Conservation (phyloP, 2,329 filamentous ascomycete species). For the Scleromitrula shiraiana region DNA sequence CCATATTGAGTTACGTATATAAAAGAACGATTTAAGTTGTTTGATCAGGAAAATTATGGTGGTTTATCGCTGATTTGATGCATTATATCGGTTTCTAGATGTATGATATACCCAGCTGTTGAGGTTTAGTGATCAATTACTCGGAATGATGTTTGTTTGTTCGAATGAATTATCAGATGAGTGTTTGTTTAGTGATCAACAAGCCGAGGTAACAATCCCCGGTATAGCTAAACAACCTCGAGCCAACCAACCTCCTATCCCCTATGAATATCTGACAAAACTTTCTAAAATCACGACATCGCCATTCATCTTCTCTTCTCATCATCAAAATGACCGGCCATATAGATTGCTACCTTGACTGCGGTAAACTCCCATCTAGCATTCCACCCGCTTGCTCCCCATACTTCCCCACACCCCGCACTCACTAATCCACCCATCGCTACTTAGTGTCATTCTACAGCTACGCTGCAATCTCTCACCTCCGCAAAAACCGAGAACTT, state of each 20-base stretch:
- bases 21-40: background rate
- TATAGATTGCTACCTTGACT: slow-evolving; percentile 61
- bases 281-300: background rate
- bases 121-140: slow-evolving; percentile 8
- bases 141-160: background rate
- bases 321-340: slow-evolving; percentile 44
- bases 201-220: slow-evolving; percentile 1
- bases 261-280: no score
- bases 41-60: background rate
- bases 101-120: no score
- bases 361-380: slow-evolving; percentile 39
- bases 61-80: no score
- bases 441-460: slow-evolving; percentile 55
- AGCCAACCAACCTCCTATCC: no score
- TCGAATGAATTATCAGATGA: background rate
- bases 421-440: background rate
- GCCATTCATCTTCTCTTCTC: background rate
- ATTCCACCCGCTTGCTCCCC: background rate
- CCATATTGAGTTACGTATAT: slow-evolving; percentile 9
- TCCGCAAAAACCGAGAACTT: slow-evolving; percentile 45
- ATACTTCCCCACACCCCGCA: background rate
- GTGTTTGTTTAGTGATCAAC: slow-evolving; percentile 10
- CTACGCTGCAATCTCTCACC: slow-evolving; percentile 48
- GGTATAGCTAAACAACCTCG: background rate
- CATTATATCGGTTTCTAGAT: background rate